These are phyloP conservation scores for Penicillium griseofulvum DNA, from an alignment of 2,329 filamentous ascomycete genomes.

Conservation along the genomic window DNA sequence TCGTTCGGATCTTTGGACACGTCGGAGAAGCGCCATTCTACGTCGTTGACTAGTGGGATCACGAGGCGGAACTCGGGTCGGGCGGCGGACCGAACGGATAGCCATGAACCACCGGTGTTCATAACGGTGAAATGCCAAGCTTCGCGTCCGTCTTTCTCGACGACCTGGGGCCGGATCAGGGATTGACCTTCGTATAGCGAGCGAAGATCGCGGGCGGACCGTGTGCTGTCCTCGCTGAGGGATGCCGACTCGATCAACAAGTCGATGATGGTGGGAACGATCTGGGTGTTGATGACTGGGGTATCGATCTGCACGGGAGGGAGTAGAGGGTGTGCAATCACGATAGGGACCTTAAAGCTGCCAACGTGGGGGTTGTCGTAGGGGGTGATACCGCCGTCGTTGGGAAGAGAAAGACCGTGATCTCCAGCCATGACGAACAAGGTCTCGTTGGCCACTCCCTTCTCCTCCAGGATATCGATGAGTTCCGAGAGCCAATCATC, in stretches of 20 bases:
- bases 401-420: constrained; percentile 37
- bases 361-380: constrained; percentile 35
- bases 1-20: constrained; percentile 28
- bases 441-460: constrained; percentile 33
- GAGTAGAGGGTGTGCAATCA: constrained; percentile 33
- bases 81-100: constrained; percentile 32
- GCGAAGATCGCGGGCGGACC: constrained; percentile 26
- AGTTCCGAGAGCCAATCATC: constrained; percentile 35
- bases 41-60: constrained; percentile 31
- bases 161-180: constrained; percentile 28
- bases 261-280: constrained; percentile 33
- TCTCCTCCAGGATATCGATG: constrained; percentile 30
- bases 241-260: constrained; percentile 32
- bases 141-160: constrained; percentile 19
- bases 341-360: constrained; percentile 35
- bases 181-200: constrained; percentile 36
- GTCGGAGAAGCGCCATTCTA: constrained; percentile 36
- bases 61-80: constrained; percentile 29
- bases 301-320: constrained; percentile 29
- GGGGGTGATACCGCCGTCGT: constrained; percentile 34
- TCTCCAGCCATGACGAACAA: constrained; percentile 36
- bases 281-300: constrained; percentile 31
- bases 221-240: constrained; percentile 21
- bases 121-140: constrained; percentile 38
- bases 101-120: constrained; percentile 35